Conservation (phyloP, 148 eudicot genomes). For the Chenopodium suecicum region DNA sequence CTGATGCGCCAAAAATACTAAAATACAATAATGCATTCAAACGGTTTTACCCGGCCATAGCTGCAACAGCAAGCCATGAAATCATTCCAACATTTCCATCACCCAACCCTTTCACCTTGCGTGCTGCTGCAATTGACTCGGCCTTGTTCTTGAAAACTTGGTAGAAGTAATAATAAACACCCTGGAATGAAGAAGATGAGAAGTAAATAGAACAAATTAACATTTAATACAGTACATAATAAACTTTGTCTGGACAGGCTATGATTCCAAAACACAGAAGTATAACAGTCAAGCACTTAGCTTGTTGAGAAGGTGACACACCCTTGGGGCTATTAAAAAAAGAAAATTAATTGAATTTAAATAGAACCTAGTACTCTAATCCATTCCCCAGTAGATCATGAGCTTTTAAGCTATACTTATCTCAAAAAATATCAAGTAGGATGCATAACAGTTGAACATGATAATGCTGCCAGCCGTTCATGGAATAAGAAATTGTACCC, state of each 20-base stretch:
- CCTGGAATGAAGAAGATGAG: constrained; percentile 43
- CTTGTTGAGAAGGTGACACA: background rate
- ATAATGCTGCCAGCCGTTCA: background rate
- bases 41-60: constrained; percentile 71
- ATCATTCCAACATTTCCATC: constrained; percentile 89
- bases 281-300: background rate
- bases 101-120: constrained; percentile 63
- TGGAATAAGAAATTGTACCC: background rate
- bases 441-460: background rate
- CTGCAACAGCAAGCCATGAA: constrained; percentile 89
- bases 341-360: background rate
- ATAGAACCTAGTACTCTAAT: background rate
- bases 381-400: background rate
- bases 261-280: background rate
- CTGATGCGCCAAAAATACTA: background rate
- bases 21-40: background rate
- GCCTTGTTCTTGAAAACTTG: constrained; percentile 95
- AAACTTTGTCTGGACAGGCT: background rate
- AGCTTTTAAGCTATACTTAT: background rate
- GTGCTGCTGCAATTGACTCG: constrained; percentile 66
- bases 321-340: no score
- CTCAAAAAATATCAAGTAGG: background rate
- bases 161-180: constrained; percentile 91
- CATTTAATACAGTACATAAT: background rate
- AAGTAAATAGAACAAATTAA: background rate